Percentiles rank a stretch among this genome's conserved stretches.
These are phyloP conservation scores for Diospyros lotus DNA, from an alignment of 148 eudicot genomes.

Conservation along the genomic window DNA sequence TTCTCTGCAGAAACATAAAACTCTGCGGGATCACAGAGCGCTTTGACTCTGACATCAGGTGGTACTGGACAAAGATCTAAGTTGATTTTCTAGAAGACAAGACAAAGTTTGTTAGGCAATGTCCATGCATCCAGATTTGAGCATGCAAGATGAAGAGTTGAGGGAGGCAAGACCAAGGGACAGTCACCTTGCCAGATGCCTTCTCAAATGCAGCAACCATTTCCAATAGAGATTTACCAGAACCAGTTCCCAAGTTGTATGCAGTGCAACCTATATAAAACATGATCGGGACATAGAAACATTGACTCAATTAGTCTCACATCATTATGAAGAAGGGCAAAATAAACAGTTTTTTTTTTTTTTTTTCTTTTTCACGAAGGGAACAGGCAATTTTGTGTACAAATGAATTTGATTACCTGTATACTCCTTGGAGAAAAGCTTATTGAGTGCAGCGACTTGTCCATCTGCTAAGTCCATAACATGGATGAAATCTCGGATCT, in stretches of 20 bases:
- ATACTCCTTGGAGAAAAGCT: conserved; percentile 43
- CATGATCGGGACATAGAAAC: background rate
- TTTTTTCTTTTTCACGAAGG: too few relatives aligned
- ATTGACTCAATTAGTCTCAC: background rate
- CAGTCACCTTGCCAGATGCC: conserved; percentile 73
- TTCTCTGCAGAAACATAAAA: conserved; percentile 78
- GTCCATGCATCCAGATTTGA: background rate
- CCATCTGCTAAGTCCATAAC: conserved; percentile 97
- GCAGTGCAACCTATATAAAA: conserved; percentile 54
- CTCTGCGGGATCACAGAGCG: conserved; percentile 55
- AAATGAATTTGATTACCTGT: conserved; percentile 37
- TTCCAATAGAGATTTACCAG: conserved; percentile 80
- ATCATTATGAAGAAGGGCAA: too few relatives aligned
- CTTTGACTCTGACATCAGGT: conserved; percentile 20
- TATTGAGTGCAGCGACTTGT: conserved; percentile 78
- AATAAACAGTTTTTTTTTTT: too few relatives aligned
- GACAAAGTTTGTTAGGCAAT: background rate
- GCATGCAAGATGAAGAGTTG: background rate
- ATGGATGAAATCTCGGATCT: conserved; percentile 89
- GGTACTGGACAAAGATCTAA: conserved; percentile 66
- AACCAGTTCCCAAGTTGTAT: conserved; percentile 81
- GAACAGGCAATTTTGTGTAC: too few relatives aligned
- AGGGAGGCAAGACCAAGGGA: too few relatives aligned
- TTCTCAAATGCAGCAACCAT: conserved; percentile 87
- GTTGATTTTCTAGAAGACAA: conserved; percentile 64